Base-by-base conservation (phyloP, 2,329 filamentous ascomycete genomes). In the Nemania serpens region DNA sequence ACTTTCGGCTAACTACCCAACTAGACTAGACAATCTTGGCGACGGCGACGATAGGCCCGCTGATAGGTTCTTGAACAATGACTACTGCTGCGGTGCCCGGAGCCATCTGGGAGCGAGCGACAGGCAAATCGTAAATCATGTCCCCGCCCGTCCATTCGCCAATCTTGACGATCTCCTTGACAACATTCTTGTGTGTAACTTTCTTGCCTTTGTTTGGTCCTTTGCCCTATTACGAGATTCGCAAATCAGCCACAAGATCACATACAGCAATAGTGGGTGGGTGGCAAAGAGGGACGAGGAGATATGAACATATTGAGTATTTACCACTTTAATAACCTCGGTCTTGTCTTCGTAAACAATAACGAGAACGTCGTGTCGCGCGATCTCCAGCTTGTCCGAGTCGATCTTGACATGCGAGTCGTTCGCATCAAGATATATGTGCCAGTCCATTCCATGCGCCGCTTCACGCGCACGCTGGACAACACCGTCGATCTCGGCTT, bases 91-190 rank as follows among this genome's bases (percentile, higher is more conserved):
- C 68, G 22, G 70, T 66, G 3, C 68, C 70, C 20, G 65, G 58
- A 49, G 61, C 59, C 64, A 66, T 69, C 51, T 65, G 49, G 2
- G 64, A 57, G n/a, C 61, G 60, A 12, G 64, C 46, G 10, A 61
- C 34, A 5, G 73, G 73, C 47, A 74, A 63, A 4, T 65, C 43
- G 5, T 71, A 37, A 1, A 68, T 68, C 3, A 71, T 36, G 55
- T 75, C 69, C 2, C 74, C 74, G 1, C 74, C 74, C 17, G 36
- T 64, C 74, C 74, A 76, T 58, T 75, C 71, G 5, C 75, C 75
- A 59, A 75, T 68, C 68, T 75, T 75, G 50, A 64, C 64, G 7
- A 75, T 55, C 22, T 70, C 68, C 34, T 67, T 69, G 1, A 75
- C 74, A 1, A 71, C 59, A 54, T 76, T 74, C 34, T 68, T 68